Evolutionary conservation across 1,284 basidiomycete genomes (phyloP).

Genomic region (Fomitopsis schrenkii): DNA sequence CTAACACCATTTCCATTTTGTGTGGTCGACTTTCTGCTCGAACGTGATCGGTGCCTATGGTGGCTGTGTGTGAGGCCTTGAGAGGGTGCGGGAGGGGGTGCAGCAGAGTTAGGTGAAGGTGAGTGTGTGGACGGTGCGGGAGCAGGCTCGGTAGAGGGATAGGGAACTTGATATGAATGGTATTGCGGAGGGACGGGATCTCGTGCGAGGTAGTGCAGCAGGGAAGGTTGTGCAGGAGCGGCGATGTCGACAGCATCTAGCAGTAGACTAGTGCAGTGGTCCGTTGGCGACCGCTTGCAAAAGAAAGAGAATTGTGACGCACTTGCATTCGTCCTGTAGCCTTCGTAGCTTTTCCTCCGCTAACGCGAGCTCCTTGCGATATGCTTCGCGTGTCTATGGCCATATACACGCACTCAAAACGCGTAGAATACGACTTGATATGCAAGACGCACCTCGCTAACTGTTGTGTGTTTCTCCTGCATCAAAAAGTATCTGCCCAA

Average conservation of each 20-base stretch:
- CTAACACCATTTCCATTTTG: not conserved
- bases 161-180: slow-evolving; percentile 20
- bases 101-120: slow-evolving; percentile 3
- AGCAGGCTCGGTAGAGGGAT: slow-evolving; percentile 9
- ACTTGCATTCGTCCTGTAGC: slow-evolving; percentile 60
- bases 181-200: slow-evolving; percentile 27
- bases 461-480: slow-evolving; percentile 51
- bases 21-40: not conserved
- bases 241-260: slow-evolving; percentile 31
- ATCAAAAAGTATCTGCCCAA: slow-evolving; percentile 43
- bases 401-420: not conserved
- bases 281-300: not conserved
- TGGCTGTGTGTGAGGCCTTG: not conserved
- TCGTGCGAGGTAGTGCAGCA: slow-evolving; percentile 25
- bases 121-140: slow-evolving; percentile 6
- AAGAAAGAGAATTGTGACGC: slow-evolving; percentile 10
- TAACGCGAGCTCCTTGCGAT: slow-evolving; percentile 41
- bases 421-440: not conserved
- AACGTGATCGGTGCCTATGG: not conserved
- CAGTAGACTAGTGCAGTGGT: slow-evolving; percentile 16
- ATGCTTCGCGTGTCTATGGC: slow-evolving; percentile 38
- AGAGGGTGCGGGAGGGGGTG: not conserved
- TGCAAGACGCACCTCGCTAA: slow-evolving; percentile 24
- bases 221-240: slow-evolving; percentile 24
- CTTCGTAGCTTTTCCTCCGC: slow-evolving; percentile 47